Conservation (phyloP, 2,329 filamentous ascomycete species). For the Fulvia fulva region DNA sequence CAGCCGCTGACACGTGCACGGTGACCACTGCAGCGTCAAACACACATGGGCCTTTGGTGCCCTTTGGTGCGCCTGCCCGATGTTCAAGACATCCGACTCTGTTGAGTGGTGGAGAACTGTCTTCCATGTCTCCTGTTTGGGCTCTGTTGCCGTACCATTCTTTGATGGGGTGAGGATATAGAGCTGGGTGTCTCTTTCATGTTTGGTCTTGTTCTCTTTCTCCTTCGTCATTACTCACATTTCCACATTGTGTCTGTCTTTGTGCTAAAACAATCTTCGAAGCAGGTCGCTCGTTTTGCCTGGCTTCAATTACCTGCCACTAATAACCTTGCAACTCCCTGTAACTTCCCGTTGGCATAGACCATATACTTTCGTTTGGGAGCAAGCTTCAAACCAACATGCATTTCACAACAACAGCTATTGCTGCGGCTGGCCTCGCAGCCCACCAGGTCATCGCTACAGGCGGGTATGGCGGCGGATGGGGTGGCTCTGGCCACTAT, state of each 20-base stretch:
- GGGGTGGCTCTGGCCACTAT: conserved; percentile 52
- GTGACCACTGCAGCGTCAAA: conserved; percentile 13
- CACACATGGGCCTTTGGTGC: too few relatives aligned
- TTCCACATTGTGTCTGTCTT: conserved; percentile 5
- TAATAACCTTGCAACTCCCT: conserved; percentile 21
- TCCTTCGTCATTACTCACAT: conserved; percentile 31
- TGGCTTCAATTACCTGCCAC: conserved; percentile 25
- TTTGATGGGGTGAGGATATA: background rate
- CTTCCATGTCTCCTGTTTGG: conserved; percentile 7
- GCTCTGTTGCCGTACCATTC: background rate
- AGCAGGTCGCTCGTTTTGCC: conserved; percentile 46
- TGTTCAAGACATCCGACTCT: conserved; percentile 4
- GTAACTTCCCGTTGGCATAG: conserved; percentile 9
- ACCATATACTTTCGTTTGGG: conserved; percentile 3
- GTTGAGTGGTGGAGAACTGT: conserved; percentile 9
- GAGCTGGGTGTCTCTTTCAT: conserved; percentile 1
- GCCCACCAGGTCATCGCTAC: conserved; percentile 47
- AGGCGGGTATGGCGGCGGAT: conserved; percentile 31
- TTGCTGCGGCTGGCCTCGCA: conserved; percentile 25
- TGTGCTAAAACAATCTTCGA: conserved; percentile 23
- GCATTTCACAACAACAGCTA: conserved; percentile 15
- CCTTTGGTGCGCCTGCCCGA: conserved; percentile 6
- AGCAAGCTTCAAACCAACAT: conserved; percentile 9
- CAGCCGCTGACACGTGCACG: conserved; percentile 17
- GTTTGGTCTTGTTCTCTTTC: conserved; percentile 2